Conservation (phyloP, 1,139 yeast species). For the Blastobotrys illinoisensis region DNA sequence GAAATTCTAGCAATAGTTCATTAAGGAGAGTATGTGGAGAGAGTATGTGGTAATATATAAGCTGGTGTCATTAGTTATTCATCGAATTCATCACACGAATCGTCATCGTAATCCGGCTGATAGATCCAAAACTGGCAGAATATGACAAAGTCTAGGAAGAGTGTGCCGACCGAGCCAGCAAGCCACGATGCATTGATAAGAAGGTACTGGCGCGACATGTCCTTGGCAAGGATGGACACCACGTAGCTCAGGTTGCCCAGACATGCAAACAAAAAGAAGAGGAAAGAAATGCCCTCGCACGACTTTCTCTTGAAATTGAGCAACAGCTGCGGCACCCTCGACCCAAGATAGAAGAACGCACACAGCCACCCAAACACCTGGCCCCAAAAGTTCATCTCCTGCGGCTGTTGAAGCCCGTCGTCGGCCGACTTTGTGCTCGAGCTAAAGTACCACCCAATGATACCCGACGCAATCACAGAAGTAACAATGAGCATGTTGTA, state of each 20-base stretch:
- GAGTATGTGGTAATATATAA: not conserved
- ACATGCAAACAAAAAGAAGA: constrained; percentile 90
- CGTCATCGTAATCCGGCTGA: constrained; percentile 33
- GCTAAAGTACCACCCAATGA: constrained; percentile 81
- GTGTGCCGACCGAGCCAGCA: constrained; percentile 85
- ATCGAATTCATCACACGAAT: not conserved
- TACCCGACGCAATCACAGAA: constrained; percentile 67
- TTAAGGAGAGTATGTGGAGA: no score
- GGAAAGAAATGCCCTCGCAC: constrained; percentile 87
- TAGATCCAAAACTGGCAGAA: constrained; percentile 84
- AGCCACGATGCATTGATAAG: constrained; percentile 88
- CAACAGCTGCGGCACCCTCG: constrained; percentile 83
- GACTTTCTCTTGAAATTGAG: constrained; percentile 79
- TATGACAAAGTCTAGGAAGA: constrained; percentile 73
- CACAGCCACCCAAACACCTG: constrained; percentile 91
- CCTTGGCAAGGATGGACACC: constrained; percentile 67
- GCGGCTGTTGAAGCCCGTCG: constrained; percentile 17
- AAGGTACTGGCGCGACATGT: constrained; percentile 61
- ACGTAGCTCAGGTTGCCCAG: constrained; percentile 88
- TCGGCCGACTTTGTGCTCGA: constrained; percentile 17
- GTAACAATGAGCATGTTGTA: constrained; percentile 61
- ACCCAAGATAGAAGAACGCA: constrained; percentile 78
- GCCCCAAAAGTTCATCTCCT: constrained; percentile 63
- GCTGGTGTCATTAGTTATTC: not conserved
- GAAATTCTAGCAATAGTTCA: no score